These are phyloP conservation scores for Saturnispora diversa DNA, from an alignment of 805 yeast species.

Conservation along the genomic window DNA sequence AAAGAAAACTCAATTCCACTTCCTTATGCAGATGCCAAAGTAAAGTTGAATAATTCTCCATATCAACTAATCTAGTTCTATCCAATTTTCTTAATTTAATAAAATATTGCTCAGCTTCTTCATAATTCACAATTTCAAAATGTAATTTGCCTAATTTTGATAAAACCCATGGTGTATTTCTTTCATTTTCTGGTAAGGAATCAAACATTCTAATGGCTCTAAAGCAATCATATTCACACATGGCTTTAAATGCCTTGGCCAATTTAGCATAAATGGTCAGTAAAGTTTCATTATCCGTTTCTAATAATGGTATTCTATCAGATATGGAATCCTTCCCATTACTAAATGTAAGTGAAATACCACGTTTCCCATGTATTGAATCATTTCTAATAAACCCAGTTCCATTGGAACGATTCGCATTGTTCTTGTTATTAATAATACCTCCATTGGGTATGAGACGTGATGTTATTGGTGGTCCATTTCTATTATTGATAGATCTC, in stretches of 20 bases:
- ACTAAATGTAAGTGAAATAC: conserved; percentile 5
- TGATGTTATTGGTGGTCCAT: neutral
- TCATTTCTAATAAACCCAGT: neutral
- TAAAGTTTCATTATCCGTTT: conserved; percentile 19
- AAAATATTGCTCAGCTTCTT: conserved; percentile 61
- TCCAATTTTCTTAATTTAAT: conserved; percentile 56
- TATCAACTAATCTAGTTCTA: conserved; percentile 72
- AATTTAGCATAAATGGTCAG: conserved; percentile 42
- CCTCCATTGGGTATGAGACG: conserved; percentile 4
- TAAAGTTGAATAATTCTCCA: conserved; percentile 86
- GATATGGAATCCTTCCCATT: conserved; percentile 1
- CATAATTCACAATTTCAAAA: conserved; percentile 82
- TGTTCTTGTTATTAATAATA: conserved; percentile 10
- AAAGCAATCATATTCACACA: conserved; percentile 64
- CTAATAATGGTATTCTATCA: conserved; percentile 1
- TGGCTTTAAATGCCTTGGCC: conserved; percentile 54
- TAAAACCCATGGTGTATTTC: conserved; percentile 77
- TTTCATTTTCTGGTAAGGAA: conserved; percentile 53
- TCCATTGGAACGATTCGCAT: neutral
- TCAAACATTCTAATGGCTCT: conserved; percentile 67
- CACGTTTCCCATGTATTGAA: conserved; percentile 12
- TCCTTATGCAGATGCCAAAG: conserved; percentile 89
- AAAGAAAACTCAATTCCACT: conserved; percentile 67
- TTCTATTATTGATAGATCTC: conserved; percentile 1
- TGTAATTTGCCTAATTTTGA: conserved; percentile 72